Conservation (phyloP, 352 stramenopile genomes). For the Thalassiosira livingstoniorum region DNA sequence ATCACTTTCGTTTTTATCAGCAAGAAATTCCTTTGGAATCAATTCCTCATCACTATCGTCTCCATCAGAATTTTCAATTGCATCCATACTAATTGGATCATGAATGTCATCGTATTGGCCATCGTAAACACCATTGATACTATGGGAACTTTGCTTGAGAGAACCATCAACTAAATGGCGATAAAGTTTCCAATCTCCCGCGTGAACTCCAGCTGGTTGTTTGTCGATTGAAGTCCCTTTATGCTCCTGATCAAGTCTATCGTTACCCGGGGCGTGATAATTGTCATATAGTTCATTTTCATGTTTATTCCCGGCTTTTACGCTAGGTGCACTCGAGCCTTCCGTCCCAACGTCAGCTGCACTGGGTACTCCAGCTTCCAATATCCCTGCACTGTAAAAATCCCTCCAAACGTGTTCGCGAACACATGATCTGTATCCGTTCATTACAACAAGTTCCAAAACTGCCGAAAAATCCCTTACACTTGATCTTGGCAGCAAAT, state of each 20-base stretch:
- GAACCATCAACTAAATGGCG: neutral
- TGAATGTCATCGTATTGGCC: neutral
- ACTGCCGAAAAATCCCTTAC: slow-evolving; percentile 27
- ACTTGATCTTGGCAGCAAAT: slow-evolving; percentile 6
- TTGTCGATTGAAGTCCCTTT: too few relatives aligned
- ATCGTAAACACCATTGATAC: neutral
- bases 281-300: too few relatives aligned
- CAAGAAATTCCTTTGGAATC: slow-evolving; percentile 38
- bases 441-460: slow-evolving; percentile 41
- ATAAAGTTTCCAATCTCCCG: slow-evolving; percentile 5
- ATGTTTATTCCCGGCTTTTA: too few relatives aligned
- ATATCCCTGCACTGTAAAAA: slow-evolving; percentile 7
- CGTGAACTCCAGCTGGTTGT: neutral
- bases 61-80: slow-evolving; percentile 8
- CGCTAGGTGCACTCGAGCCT: too few relatives aligned
- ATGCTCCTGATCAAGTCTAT: too few relatives aligned
- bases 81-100: neutral
- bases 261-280: too few relatives aligned
- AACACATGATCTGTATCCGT: slow-evolving; percentile 19
- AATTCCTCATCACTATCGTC: slow-evolving; percentile 17
- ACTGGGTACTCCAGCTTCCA: neutral
- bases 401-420: slow-evolving; percentile 25
- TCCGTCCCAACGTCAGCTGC: too few relatives aligned
- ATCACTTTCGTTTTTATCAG: neutral
- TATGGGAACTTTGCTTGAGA: neutral